phyloP scores from a whole-genome alignment of 441 rosid species.

The Aquilaria agallochum region DNA sequence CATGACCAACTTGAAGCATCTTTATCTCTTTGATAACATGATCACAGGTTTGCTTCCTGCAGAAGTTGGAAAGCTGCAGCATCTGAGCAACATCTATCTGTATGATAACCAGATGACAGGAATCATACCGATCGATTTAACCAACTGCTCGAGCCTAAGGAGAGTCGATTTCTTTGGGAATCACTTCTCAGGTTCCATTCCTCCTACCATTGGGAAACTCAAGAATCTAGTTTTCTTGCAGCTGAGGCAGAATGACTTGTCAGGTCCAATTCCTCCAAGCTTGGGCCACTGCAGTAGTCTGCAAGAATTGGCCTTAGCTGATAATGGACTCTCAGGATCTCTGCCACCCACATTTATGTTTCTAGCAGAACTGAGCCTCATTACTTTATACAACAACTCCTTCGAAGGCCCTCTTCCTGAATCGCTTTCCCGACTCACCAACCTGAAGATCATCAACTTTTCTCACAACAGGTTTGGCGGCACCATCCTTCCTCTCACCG shows the following conservation, averaged over 20 bases:
- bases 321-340: constrained; percentile 68
- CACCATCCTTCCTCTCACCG: constrained; percentile 56
- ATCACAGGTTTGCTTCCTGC: constrained; percentile 59
- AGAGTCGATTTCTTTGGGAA: constrained; percentile 72
- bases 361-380: constrained; percentile 47
- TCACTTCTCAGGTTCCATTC: constrained; percentile 66
- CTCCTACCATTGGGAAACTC: constrained; percentile 67
- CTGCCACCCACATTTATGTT: constrained; percentile 76
- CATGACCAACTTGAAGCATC: constrained; percentile 48
- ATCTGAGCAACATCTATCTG: constrained; percentile 48
- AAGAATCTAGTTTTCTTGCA: constrained; percentile 66
- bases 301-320: constrained; percentile 64
- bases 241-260: constrained; percentile 78
- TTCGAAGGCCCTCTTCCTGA: constrained; percentile 70
- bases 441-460: constrained; percentile 69
- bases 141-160: constrained; percentile 68
- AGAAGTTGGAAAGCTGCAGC: constrained; percentile 64
- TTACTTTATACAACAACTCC: constrained; percentile 83
- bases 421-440: constrained; percentile 58
- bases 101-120: constrained; percentile 81
- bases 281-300: constrained; percentile 75
- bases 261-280: constrained; percentile 74
- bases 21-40: constrained; percentile 60
- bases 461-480: constrained; percentile 76
- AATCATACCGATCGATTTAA: constrained; percentile 65